Percentiles rank a stretch among this genome's conserved stretches.
Conservation (phyloP, 1,139 yeast species). For the Candida glucosophila region DNA sequence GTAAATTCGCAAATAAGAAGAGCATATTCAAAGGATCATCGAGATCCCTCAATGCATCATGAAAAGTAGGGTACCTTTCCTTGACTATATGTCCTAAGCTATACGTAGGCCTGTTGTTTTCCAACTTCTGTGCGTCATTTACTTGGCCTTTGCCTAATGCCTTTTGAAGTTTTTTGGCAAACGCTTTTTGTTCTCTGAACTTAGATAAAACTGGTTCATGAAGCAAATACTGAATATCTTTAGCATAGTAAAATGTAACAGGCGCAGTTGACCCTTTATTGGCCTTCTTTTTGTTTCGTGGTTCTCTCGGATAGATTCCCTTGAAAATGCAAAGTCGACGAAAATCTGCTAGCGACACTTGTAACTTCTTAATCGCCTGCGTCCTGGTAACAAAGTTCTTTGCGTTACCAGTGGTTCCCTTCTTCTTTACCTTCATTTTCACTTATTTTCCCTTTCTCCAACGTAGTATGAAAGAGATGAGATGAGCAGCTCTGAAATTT, state of each 20-base stretch:
- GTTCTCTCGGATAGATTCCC: conserved; percentile 95
- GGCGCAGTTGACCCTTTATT: conserved; percentile 96
- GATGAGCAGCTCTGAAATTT: conserved; percentile 4
- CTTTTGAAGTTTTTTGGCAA: conserved; percentile 80
- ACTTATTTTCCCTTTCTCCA: conserved; percentile 1
- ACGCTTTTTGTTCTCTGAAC: conserved; percentile 92
- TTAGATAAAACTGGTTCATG: conserved; percentile 92
- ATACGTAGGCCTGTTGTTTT: conserved; percentile 72
- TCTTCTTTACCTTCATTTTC: conserved; percentile 50
- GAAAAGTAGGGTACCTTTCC: conserved; percentile 91
- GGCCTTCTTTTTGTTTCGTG: conserved; percentile 92
- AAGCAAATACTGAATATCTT: conserved; percentile 88
- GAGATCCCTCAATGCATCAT: conserved; percentile 85
- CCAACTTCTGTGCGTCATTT: conserved; percentile 78
- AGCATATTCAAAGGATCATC: conserved; percentile 96
- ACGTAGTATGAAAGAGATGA: conserved; percentile 1
- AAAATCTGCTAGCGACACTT: conserved; percentile 95
- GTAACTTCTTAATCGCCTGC: conserved; percentile 88
- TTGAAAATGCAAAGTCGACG: conserved; percentile 95
- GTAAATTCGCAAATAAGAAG: conserved; percentile 88
- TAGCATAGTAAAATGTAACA: conserved; percentile 85
- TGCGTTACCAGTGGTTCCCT: conserved; percentile 82
- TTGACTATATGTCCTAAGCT: conserved; percentile 85
- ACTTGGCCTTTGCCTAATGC: conserved; percentile 93
- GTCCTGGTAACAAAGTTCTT: conserved; percentile 90